Percentiles rank a stretch among this genome's conserved stretches.
phyloP scores from a whole-genome alignment of 2,329 filamentous ascomycete genomes.

The Alternaria brassicae region DNA sequence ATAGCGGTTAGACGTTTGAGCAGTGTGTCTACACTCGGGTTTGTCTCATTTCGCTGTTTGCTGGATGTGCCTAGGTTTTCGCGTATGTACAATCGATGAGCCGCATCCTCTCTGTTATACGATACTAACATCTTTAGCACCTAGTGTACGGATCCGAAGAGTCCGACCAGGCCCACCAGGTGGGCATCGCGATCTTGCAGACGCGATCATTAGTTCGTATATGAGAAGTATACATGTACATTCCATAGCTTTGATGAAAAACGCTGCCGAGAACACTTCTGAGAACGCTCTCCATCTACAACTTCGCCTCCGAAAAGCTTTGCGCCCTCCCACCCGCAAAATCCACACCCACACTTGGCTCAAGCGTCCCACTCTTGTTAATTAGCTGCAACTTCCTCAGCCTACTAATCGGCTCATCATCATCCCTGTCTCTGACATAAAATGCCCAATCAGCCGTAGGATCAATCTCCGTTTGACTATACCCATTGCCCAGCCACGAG shows the following conservation, averaged over 20 bases:
- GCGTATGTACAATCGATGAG: constrained; percentile 1
- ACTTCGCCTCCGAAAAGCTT: not conserved
- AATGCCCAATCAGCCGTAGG: constrained; percentile 46
- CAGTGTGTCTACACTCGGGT: constrained; percentile 18
- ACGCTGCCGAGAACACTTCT: not conserved
- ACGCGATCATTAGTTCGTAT: too few relatives aligned
- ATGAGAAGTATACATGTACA: not conserved
- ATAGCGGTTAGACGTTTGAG: not conserved
- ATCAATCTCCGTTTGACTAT: constrained; percentile 46
- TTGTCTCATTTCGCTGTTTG: constrained; percentile 5
- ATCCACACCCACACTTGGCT: constrained; percentile 16
- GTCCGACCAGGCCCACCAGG: too few relatives aligned
- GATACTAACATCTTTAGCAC: too few relatives aligned
- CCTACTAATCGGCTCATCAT: constrained; percentile 40
- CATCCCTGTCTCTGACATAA: constrained; percentile 46
- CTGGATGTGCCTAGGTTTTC: constrained; percentile 3
- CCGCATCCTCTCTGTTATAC: too few relatives aligned
- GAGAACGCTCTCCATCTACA: not conserved
- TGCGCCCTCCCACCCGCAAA: constrained; percentile 22
- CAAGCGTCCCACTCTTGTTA: constrained; percentile 42
- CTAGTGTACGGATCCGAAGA: too few relatives aligned
- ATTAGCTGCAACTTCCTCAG: constrained; percentile 37
- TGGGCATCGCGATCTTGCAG: too few relatives aligned
- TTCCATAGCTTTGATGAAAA: not conserved
- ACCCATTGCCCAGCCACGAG: constrained; percentile 50